Percentiles rank a stretch among this genome's conserved stretches.
phyloP scores from a whole-genome alignment of 768 basidiomycete species.

The Collybiopsis confluens region DNA sequence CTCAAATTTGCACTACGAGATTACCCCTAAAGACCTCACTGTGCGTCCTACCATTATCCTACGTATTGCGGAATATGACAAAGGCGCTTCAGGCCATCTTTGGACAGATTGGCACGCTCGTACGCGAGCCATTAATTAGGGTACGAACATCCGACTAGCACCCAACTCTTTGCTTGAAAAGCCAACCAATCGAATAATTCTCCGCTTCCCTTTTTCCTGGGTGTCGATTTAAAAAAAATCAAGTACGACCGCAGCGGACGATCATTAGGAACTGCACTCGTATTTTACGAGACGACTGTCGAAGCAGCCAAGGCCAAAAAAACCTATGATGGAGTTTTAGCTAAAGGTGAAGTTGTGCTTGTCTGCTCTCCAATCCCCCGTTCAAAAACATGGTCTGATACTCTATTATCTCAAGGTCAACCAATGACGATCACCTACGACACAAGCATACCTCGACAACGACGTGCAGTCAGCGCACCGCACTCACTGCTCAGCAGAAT shows the following conservation, averaged over 20 bases:
- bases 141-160: conserved; percentile 71
- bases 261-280: conserved; percentile 76
- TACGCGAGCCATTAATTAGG: conserved; percentile 91
- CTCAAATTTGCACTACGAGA: conserved; percentile 88
- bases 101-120: conserved; percentile 87
- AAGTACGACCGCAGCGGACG: conserved; percentile 97
- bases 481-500: conserved; percentile 70
- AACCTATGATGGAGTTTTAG: conserved; percentile 80
- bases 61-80: conserved; percentile 8
- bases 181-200: conserved; percentile 36
- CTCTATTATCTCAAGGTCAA: conserved; percentile 63
- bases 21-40: conserved; percentile 82
- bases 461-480: conserved; percentile 47
- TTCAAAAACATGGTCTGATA: neutral
- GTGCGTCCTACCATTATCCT: conserved; percentile 40
- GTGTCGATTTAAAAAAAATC: conserved; percentile 25
- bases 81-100: conserved; percentile 64
- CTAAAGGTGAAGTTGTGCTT: conserved; percentile 60
- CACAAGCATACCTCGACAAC: conserved; percentile 36
- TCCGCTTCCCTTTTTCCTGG: conserved; percentile 33
- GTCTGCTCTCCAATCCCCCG: neutral
- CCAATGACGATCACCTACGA: conserved; percentile 72
- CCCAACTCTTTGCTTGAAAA: conserved; percentile 57
- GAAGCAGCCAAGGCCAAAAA: conserved; percentile 84
- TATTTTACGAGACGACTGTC: conserved; percentile 72